These are phyloP conservation scores for Agaricus bisporus DNA, from an alignment of 768 basidiomycete species.

Conservation along the genomic window DNA sequence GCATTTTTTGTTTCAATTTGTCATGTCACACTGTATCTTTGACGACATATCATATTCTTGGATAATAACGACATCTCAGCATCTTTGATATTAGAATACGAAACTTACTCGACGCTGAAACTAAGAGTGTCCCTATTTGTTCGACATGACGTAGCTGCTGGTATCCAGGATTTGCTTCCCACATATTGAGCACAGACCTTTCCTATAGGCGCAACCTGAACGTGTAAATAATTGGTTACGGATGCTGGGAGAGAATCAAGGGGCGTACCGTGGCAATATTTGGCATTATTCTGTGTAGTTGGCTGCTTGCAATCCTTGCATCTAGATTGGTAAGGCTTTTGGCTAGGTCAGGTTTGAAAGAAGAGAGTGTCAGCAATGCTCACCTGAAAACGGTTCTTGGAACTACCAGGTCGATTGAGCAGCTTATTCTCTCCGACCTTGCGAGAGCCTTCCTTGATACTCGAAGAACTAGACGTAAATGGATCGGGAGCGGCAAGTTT, in stretches of 20 bases:
- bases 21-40: not conserved
- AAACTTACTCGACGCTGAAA: not conserved
- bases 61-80: not conserved
- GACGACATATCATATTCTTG: not conserved
- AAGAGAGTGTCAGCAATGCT: conserved; percentile 15
- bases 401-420: conserved; percentile 58
- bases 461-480: conserved; percentile 64
- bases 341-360: conserved; percentile 15
- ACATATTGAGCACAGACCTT: conserved; percentile 82
- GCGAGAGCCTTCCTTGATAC: conserved; percentile 75
- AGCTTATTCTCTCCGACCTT: conserved; percentile 86
- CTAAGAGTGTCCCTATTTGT: conserved; percentile 43
- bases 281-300: conserved; percentile 80
- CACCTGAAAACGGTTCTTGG: conserved; percentile 76
- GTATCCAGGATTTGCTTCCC: conserved; percentile 85
- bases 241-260: conserved; percentile 7
- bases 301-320: conserved; percentile 86
- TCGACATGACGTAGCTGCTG: conserved; percentile 78
- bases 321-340: conserved; percentile 77
- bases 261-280: conserved; percentile 79
- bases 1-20: not conserved
- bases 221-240: conserved; percentile 9
- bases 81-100: not conserved
- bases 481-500: conserved; percentile 89
- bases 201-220: conserved; percentile 82